Percentiles rank a stretch among this genome's conserved stretches.
Conservation (phyloP, 2,329 filamentous ascomycete species). For the Aspergillus costaricaensis region DNA sequence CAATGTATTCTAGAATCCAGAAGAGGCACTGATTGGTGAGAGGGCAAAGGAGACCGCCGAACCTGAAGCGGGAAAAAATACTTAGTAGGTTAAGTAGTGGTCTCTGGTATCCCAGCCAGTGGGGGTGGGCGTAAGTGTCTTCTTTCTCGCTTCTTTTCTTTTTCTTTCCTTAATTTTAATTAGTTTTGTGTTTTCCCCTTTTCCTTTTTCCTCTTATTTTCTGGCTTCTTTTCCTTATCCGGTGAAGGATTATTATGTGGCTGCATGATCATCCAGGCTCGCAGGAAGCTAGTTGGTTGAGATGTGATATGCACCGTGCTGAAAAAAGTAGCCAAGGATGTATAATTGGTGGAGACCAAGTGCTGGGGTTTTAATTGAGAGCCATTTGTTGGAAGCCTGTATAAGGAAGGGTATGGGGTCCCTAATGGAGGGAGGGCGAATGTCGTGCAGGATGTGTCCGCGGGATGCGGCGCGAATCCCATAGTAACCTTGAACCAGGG, state of each 20-base stretch:
- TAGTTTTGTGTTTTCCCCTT: neutral
- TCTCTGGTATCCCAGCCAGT: conserved; percentile 6
- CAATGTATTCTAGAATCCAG: conserved; percentile 27
- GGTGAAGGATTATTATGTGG: conserved; percentile 21
- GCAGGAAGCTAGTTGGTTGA: conserved; percentile 35
- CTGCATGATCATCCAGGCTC: conserved; percentile 30
- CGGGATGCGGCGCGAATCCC: conserved; percentile 25
- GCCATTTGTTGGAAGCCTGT: conserved; percentile 14
- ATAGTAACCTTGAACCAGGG: conserved; percentile 26
- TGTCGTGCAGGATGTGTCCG: conserved; percentile 26
- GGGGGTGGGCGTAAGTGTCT: neutral
- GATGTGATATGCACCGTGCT: conserved; percentile 26
- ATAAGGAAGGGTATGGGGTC: conserved; percentile 5
- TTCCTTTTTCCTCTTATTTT: neutral
- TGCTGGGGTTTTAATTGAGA: conserved; percentile 13
- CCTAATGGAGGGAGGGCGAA: conserved; percentile 18
- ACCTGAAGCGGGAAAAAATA: conserved; percentile 10
- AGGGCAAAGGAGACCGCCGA: conserved; percentile 20
- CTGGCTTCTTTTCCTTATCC: conserved; percentile 1
- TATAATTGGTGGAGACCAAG: conserved; percentile 19
- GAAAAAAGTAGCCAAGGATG: conserved; percentile 21
- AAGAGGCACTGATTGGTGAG: conserved; percentile 16
- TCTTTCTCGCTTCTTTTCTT: neutral
- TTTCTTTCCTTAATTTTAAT: neutral
- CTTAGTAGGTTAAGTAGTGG: neutral